phyloP scores from a whole-genome alignment of 768 basidiomycete species.

The Rhodosporidiobolus sp. region DNA sequence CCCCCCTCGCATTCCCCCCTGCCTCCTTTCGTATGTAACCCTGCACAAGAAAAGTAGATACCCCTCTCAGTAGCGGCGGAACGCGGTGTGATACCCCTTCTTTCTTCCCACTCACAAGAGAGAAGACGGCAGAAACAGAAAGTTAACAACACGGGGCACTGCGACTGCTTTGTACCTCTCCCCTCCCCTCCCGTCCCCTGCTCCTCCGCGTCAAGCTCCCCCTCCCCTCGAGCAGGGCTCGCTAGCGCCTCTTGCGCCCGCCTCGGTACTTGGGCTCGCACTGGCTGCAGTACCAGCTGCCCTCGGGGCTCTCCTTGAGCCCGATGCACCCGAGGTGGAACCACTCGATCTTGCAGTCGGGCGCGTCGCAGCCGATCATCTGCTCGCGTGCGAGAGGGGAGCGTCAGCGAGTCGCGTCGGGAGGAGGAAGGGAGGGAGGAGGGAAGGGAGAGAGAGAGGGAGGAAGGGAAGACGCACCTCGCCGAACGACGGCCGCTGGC shows the following conservation, averaged over 20 bases:
- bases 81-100: too few species aligned
- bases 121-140: too few species aligned
- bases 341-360: constrained; percentile 41
- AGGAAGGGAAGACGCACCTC: constrained; percentile 19
- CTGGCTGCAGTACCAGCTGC: constrained; percentile 30
- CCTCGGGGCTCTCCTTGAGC: constrained; percentile 37
- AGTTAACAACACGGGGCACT: too few species aligned
- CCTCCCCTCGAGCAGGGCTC: neutral
- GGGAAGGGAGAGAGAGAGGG: neutral
- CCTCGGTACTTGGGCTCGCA: constrained; percentile 30
- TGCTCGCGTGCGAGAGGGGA: neutral
- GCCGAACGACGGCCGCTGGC: constrained; percentile 37
- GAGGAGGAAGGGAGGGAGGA: neutral
- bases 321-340: constrained; percentile 42
- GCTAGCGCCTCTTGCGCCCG: constrained; percentile 14
- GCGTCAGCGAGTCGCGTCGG: neutral
- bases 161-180: too few species aligned
- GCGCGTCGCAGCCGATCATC: constrained; percentile 43
- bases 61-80: too few species aligned
- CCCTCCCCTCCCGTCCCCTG: neutral
- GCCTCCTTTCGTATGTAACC: too few species aligned
- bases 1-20: too few species aligned
- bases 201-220: neutral
- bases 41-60: too few species aligned
- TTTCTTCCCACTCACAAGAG: too few species aligned